Evolutionary conservation across 2,329 filamentous ascomycete species (phyloP), one percentile per base, ranked within the genome.

Genomic region (Colletotrichum trifolii): DNA sequence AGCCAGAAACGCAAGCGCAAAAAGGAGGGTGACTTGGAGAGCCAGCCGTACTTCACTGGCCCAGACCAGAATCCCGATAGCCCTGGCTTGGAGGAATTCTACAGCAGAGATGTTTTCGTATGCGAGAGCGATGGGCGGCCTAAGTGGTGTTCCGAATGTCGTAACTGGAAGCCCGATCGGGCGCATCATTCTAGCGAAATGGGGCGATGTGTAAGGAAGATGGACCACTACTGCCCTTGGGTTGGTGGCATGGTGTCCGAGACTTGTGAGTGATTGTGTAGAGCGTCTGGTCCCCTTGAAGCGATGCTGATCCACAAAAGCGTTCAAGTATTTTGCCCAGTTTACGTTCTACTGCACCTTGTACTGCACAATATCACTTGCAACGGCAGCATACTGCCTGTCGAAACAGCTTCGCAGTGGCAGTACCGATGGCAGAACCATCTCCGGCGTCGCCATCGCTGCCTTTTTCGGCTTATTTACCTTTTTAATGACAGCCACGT

Each of bases 171-270:
- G 76, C 89, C 91, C 0, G 95, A 97, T 73, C 86, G 95, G 4
- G 87, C 91, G 2, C 94, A 97, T 74, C 95, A 98, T 77, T 96
- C 91, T 73, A 89, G 89, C 56, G 92, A 97, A 73, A 81, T 96
- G 11, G 88, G 88, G 54, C 85, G 93, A 47, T 98, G 95, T 73
- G 91, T 97, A 25, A 81, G 86, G 45, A 96, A 96, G 72, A 96
- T 97, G 91, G 95, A 98, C 68, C 95, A 98, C 74, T 96, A 94
- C 72, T 99, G 96, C 73, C 96, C 95, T 0, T 98, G 91, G 91
- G 94, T 97, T n/a, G 95, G 95, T 4, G 96, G 95, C 25, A 92
- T 97, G 69, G 89, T 99, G 9, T 91, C 89, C 0, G 94, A 97
- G 75, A 94, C 88, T 2, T 88, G 86, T 88, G 72, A 74, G 85